Evolutionary conservation across 768 basidiomycete species (phyloP).

Genomic region (Tylopilus rubrobrunneus): DNA sequence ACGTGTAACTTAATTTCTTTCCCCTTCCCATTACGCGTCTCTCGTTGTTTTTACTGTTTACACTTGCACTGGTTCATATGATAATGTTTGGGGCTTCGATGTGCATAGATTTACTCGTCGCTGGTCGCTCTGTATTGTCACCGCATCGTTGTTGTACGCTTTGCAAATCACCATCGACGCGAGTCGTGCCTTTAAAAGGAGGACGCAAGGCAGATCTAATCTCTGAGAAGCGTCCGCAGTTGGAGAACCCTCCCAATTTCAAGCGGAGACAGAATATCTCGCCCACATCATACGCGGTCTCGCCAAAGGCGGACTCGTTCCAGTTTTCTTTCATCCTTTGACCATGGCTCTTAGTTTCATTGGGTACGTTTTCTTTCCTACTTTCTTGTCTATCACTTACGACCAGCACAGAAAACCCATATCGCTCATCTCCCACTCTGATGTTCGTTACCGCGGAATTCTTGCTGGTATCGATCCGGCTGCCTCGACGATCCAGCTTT

Average conservation of each 20-base stretch:
- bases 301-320: constrained; percentile 12
- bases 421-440: constrained; percentile 85
- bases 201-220: background rate
- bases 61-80: background rate
- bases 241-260: constrained; percentile 1
- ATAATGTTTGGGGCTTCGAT: background rate
- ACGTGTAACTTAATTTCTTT: constrained; percentile 16
- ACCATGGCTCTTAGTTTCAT: constrained; percentile 75
- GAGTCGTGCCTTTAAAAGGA: background rate
- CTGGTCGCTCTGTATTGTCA: constrained; percentile 9
- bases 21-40: background rate
- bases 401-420: constrained; percentile 67
- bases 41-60: background rate
- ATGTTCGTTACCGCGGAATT: constrained; percentile 87
- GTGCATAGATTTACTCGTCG: constrained; percentile 7
- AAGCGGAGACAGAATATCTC: constrained; percentile 28
- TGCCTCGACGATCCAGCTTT: constrained; percentile 83
- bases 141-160: background rate
- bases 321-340: constrained; percentile 16
- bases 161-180: background rate
- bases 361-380: constrained; percentile 42
- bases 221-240: no score
- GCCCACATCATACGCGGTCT: constrained; percentile 8
- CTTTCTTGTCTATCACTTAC: constrained; percentile 9
- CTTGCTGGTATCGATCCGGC: constrained; percentile 82